Base-by-base conservation (phyloP, 108 stramenopile genomes). In the Conticribra weissflogii region DNA sequence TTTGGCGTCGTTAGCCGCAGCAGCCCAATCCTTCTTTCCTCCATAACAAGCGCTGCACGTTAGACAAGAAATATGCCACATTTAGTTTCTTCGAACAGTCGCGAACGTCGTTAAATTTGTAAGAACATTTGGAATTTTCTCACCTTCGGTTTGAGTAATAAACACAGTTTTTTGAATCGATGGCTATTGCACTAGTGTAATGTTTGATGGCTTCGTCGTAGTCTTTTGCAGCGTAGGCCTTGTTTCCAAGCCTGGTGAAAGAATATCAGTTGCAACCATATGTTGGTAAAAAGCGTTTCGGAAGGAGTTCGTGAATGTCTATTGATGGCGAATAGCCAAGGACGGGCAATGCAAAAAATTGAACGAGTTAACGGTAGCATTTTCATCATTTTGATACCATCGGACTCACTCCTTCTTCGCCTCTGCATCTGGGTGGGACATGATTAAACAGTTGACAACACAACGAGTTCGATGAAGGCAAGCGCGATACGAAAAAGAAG, bases 241-340 rank as follows among this genome's bases (percentile, higher is more conserved):
- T 78, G 79, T 98, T 98, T 49, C 97, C 97, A 7, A 95, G 87
- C 74, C 92, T 93, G n/a, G n/a, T n/a, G n/a, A n/a, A n/a, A n/a
- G n/a, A n/a, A n/a, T n/a, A n/a, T n/a, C n/a, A n/a, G n/a, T n/a
- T n/a, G n/a, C n/a, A n/a, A n/a, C n/a, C n/a, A n/a, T n/a, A n/a
- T n/a, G n/a, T n/a, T n/a, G n/a, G n/a, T n/a, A n/a, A n/a, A n/a
- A n/a, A n/a, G n/a, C n/a, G n/a, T n/a, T n/a, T n/a, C n/a, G n/a
- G n/a, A n/a, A n/a, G n/a, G n/a, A n/a, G n/a, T n/a, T n/a, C n/a
- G n/a, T n/a, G n/a, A n/a, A n/a, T n/a, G n/a, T n/a, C n/a, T n/a
- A n/a, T n/a, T n/a, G n/a, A n/a, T n/a, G n/a, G n/a, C n/a, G n/a
- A n/a, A n/a, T n/a, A n/a, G n/a, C n/a, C n/a, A n/a, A n/a, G n/a